phyloP scores from a whole-genome alignment of 2,329 filamentous ascomycete genomes.

The Pseudogymnoascus sp. region DNA sequence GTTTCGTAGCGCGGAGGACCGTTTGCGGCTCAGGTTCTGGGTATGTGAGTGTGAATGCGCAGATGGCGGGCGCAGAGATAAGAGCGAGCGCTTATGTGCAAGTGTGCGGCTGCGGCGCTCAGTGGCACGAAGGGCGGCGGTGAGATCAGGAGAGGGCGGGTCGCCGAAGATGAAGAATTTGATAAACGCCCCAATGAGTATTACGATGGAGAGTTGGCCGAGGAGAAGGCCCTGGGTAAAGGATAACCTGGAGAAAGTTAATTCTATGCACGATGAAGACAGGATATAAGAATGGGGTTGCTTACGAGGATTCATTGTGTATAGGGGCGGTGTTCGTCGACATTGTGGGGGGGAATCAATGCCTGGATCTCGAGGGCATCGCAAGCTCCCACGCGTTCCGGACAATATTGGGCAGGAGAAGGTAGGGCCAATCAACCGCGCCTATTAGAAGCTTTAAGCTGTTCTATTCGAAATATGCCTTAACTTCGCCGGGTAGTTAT shows the following conservation, averaged over 20 bases:
- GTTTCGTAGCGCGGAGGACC: conserved; percentile 64
- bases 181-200: conserved; percentile 90
- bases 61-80: conserved; percentile 47
- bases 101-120: conserved; percentile 66
- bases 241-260: conserved; percentile 52
- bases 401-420: not conserved
- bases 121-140: conserved; percentile 66
- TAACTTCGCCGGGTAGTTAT: not conserved
- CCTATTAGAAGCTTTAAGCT: not conserved
- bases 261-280: not conserved
- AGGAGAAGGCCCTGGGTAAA: conserved; percentile 92
- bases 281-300: conserved; percentile 13
- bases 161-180: conserved; percentile 99
- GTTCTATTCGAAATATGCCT: not conserved
- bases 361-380: not conserved
- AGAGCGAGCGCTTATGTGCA: conserved; percentile 66
- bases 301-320: conserved; percentile 34
- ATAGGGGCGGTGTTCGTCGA: conserved; percentile 4
- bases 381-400: not conserved
- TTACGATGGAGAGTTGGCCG: conserved; percentile 84
- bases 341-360: not conserved
- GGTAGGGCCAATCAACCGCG: not conserved
- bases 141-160: conserved; percentile 73
- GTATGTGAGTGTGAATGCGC: conserved; percentile 13
- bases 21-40: conserved; percentile 47